Percentiles rank a stretch among this genome's conserved stretches.
These are phyloP conservation scores for Termitomyces sp. DNA, from an alignment of 768 basidiomycete species.

Conservation along the genomic window DNA sequence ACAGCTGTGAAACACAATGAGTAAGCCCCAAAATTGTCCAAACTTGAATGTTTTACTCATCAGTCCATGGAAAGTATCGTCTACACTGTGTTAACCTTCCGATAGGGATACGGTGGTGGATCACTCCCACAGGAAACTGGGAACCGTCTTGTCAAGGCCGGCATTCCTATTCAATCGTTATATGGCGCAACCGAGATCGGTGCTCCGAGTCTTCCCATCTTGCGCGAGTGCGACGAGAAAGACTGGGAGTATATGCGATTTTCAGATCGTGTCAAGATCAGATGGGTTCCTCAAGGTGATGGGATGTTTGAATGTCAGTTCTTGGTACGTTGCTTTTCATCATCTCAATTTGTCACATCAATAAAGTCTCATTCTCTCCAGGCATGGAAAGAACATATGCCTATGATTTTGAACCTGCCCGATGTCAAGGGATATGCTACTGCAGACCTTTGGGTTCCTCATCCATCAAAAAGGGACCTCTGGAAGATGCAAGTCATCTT, in stretches of 20 bases:
- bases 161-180: conserved; percentile 18
- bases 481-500: not conserved
- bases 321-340: not conserved
- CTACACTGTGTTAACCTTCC: no score
- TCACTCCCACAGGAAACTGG: conserved; percentile 25
- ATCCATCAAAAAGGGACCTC: not conserved
- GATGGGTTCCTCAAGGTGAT: not conserved
- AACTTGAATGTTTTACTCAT: no score
- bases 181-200: conserved; percentile 28
- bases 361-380: not conserved
- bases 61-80: no score
- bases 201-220: conserved; percentile 3
- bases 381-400: not conserved
- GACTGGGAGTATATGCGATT: conserved; percentile 16
- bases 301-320: not conserved
- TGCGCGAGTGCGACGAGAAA: conserved; percentile 11
- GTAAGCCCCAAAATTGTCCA: no score
- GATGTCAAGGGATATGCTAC: not conserved
- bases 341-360: no score
- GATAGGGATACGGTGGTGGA: conserved; percentile 24
- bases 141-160: conserved; percentile 19
- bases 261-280: not conserved
- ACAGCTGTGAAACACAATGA: no score
- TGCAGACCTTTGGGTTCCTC: not conserved
- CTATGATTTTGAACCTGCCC: not conserved